Evolutionary conservation across 768 basidiomycete genomes (phyloP), one percentile per base, ranked within the genome.

Genomic region (Cubamyces sp.): DNA sequence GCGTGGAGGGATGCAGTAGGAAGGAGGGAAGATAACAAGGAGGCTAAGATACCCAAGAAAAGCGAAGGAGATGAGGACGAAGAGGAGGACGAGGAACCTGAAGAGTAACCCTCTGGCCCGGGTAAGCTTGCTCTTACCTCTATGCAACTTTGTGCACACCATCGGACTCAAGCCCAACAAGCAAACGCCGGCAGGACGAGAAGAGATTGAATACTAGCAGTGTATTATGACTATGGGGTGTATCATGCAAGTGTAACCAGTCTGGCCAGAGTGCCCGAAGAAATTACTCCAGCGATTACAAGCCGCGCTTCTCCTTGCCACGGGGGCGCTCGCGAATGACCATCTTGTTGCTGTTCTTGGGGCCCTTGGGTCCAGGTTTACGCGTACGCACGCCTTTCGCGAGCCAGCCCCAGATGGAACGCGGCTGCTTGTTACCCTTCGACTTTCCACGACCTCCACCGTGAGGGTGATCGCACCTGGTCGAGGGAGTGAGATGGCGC

Each of bases 401-500:
- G 60, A 90, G 82, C 91, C 92, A 94, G 58, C 94, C 95, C 89
- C 90, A 97, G 55, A 92, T 85, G 12, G 92, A 94, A 26, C 91
- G 87, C 2, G 96, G 94, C 73, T 95, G 88, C 72, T 93, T 96
- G 84, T 96, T 88, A 60, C 92, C 93, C 82, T 99, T 98, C 62
- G 91, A 92, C 76, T 96, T 98, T 68, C 96, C 96, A 77, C 96
- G 90, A 75, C 96, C 96, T 80, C 96, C 96, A 76, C 96, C 96
- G 73, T 97, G 95, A 63, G 96, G 95, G 76, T 96, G 94, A 75
- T 95, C 94, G 57, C 82, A 84, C 48, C 92, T 94, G 59, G 9
- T 54, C 25, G 30, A 39, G 37, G 43, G 7, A 53, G 63, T 11
- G 68, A 60, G 42, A 52, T 50, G 28, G 4, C 52, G 45, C 3